A percentile compares a stretch with the other conserved stretches of the same genome.
Evolutionary conservation across 1,284 basidiomycete genomes (phyloP).

Genomic region (Stygiomarasmius scandens): DNA sequence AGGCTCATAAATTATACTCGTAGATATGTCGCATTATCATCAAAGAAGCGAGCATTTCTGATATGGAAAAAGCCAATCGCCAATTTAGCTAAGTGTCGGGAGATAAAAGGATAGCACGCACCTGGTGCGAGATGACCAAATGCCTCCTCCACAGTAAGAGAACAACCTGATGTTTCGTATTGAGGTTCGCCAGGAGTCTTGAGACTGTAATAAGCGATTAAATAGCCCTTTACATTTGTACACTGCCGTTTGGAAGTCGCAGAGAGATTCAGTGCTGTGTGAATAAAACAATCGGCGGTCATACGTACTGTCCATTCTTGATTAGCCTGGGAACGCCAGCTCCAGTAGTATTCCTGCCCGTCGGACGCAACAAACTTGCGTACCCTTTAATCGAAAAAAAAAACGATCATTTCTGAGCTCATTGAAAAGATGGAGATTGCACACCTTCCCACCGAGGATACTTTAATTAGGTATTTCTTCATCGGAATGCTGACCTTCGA

Average conservation of each 20-base stretch:
- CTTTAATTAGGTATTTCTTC: constrained; percentile 51
- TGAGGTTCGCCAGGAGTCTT: constrained; percentile 57
- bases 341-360: constrained; percentile 62
- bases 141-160: constrained; percentile 63
- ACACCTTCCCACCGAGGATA: constrained; percentile 43
- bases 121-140: constrained; percentile 58
- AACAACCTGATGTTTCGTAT: constrained; percentile 60
- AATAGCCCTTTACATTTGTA: constrained; percentile 48
- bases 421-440: constrained; percentile 13
- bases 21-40: constrained; percentile 69
- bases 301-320: constrained; percentile 61
- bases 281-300: background rate
- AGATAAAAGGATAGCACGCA: constrained; percentile 21
- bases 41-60: constrained; percentile 63
- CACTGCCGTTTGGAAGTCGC: constrained; percentile 43
- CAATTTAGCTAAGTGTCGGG: background rate
- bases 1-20: constrained; percentile 49
- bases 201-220: constrained; percentile 61
- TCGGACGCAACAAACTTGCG: constrained; percentile 61
- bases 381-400: constrained; percentile 22
- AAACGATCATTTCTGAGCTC: constrained; percentile 10
- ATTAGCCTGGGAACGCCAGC: constrained; percentile 43
- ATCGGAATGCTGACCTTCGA: constrained; percentile 44
- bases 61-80: constrained; percentile 4
- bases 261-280: too few relatives aligned